Base-by-base conservation (phyloP, 208 protist species). In the Crithidia expoeki region DNA sequence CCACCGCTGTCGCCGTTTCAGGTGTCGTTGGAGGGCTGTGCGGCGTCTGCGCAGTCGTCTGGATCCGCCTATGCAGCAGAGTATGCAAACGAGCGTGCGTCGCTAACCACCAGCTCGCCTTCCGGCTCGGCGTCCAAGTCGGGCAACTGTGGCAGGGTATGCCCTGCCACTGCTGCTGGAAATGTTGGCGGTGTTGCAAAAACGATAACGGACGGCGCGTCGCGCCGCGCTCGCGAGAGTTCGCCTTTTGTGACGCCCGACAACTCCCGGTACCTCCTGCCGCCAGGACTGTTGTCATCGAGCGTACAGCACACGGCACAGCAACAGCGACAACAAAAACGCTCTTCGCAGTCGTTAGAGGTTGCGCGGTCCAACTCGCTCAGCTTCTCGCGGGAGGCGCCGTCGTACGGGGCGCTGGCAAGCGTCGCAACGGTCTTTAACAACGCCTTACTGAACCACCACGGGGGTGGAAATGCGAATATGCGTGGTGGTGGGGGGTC, bases 1-100 rank as follows among this genome's bases (percentile, higher is more conserved):
- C 61, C 46, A 9, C 61, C 61, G 14, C 33, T 57, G 30, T 52
- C 61, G 32, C 61, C 61, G 10, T 67, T 67, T 19, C 61, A 67
- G 61, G 47, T 67, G 33, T 47, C 47, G 9, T 51, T 33, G 4
- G 46, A 65, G 9, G 46, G 46, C 44, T 55, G 16, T 30, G 30
- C 30, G 19, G 40, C 28, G 16, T 65, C 46, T 6, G 16, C 30
- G 3, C 61, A 57, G 30, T 67, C 61, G 6, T 57, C 61, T 33
- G 49, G 33, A 1, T 57, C 61, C 2, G 61, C 47, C 33, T 44
- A 47, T 16, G 47, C 38, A 5, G 33, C 61, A 10, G 61, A 56
- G 1, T 21, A 34, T 23, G n/a, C 17, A n/a, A 25, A 21, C 19
- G 61, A 55, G 17, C 61, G 28, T 11, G 30, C 34, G 6, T 47